Conservation (phyloP, 495 filamentous ascomycete genomes). For the Daldinia bambusicola region DNA sequence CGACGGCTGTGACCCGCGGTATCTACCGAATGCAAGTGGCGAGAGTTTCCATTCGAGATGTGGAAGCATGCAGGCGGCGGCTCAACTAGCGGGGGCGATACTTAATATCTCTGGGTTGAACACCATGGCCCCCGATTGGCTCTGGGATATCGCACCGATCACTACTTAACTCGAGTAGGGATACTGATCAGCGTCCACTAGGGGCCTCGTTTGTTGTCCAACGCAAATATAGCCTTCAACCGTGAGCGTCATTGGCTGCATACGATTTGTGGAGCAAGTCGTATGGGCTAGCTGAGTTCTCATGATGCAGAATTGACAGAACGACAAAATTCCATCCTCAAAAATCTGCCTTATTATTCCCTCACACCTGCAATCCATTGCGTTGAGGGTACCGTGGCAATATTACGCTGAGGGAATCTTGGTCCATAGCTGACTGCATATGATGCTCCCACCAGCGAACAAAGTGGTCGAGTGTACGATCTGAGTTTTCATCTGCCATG, state of each 20-base stretch:
- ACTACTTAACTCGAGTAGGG: neutral
- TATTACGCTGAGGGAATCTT: slow-evolving; percentile 1
- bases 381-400: neutral
- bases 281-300: neutral
- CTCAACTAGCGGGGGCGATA: slow-evolving; percentile 15
- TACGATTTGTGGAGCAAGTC: neutral
- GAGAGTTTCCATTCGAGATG: neutral
- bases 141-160: neutral
- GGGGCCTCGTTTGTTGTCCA: too few relatives aligned
- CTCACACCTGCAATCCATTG: neutral
- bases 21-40: neutral
- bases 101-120: neutral
- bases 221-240: neutral
- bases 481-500: slow-evolving; percentile 20
- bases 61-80: slow-evolving; percentile 29
- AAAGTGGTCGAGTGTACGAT: slow-evolving; percentile 32
- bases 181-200: neutral
- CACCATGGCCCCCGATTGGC: neutral
- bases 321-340: neutral
- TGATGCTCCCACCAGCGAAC: slow-evolving; percentile 25
- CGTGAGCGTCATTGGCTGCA: neutral
- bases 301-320: neutral
- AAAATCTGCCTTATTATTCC: neutral
- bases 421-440: slow-evolving; percentile 5
- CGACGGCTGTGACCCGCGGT: neutral